A percentile compares a stretch with the other conserved stretches of the same genome.
phyloP scores from a whole-genome alignment of 2,329 filamentous ascomycete genomes.

The Sporothrix globosa region DNA sequence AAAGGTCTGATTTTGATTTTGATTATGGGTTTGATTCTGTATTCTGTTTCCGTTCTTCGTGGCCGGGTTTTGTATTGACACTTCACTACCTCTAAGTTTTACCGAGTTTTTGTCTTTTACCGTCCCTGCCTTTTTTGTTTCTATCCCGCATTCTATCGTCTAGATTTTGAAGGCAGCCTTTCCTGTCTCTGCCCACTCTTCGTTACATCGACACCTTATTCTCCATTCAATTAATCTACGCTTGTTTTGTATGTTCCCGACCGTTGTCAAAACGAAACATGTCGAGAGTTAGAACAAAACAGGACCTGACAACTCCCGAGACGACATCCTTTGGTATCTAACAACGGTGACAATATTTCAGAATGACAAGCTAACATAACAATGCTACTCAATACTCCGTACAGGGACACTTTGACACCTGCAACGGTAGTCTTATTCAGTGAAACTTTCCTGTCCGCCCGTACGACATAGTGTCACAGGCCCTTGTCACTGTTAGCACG shows the following conservation, averaged over 20 bases:
- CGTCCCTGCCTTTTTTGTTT: conserved; percentile 11
- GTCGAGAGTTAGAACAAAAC: conserved; percentile 5
- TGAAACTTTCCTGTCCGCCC: conserved; percentile 24
- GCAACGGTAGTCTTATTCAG: conserved; percentile 14
- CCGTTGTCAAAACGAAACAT: conserved; percentile 28
- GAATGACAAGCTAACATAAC: too few relatives aligned
- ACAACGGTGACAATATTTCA: too few relatives aligned
- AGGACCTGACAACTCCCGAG: neutral
- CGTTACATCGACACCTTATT: conserved; percentile 8
- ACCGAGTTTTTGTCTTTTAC: neutral
- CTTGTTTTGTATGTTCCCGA: neutral
- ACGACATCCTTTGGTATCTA: neutral
- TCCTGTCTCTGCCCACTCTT: neutral
- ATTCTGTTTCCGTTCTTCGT: neutral
- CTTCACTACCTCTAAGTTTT: neutral
- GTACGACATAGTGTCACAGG: neutral
- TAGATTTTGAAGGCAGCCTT: neutral
- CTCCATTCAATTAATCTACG: neutral
- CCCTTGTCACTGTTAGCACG: neutral
- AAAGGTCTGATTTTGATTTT: neutral
- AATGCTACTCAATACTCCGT: conserved; percentile 11
- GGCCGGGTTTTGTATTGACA: neutral
- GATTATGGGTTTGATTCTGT: neutral
- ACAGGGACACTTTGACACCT: conserved; percentile 23
- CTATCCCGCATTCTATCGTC: neutral